Evolutionary conservation across 495 filamentous ascomycete genomes (phyloP), one percentile per base, ranked within the genome.

Genomic region (Penicillium longicatenatum): DNA sequence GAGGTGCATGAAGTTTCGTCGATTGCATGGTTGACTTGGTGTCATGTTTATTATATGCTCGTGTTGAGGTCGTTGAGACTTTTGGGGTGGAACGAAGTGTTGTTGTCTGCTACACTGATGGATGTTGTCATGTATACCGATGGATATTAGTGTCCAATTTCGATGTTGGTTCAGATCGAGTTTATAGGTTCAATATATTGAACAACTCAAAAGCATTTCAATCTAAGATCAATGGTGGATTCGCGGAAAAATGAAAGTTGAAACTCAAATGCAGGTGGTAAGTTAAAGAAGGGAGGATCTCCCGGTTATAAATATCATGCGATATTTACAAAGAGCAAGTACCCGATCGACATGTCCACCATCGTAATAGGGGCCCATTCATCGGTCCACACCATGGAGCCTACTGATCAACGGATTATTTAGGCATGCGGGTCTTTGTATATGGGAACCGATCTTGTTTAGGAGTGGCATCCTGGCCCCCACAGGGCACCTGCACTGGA

Each of bases 1-100:
- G n/a, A 78, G 60, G 10, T 52, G 62, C n/a, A 73, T 68, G 50
- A 75, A 58, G 2, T 41, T 24, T 51, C 51, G 14, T 7, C 31
- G 26, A 39, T 43, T 51, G 31, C 7, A 14, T 11, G 6, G 55
- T 22, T n/a, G 41, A 22, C 41, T 39, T 26, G 21, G 19, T 47
- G 7, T 26, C 37, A 39, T 39, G 37, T 39, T 17, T 39, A 16
- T 33, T 46, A 9, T 11, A 2, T 4, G 20, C 5, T 26, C 30
- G 14, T n/a, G 5, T 31, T 16, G 43, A 46, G 43, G n/a, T 22
- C 37, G 9, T 35, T 35, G 26, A 26, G 26, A 6, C 7, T 26
- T 26, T 4, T 26, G 26, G 26, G 0, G 26, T 26, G 7, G 7
- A 26, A 26, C 7, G 26, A 26, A 26, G 26, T 26, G 26, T 26